These are phyloP conservation scores for Aphanocladium album DNA, from an alignment of 2,329 filamentous ascomycete species.

Conservation along the genomic window DNA sequence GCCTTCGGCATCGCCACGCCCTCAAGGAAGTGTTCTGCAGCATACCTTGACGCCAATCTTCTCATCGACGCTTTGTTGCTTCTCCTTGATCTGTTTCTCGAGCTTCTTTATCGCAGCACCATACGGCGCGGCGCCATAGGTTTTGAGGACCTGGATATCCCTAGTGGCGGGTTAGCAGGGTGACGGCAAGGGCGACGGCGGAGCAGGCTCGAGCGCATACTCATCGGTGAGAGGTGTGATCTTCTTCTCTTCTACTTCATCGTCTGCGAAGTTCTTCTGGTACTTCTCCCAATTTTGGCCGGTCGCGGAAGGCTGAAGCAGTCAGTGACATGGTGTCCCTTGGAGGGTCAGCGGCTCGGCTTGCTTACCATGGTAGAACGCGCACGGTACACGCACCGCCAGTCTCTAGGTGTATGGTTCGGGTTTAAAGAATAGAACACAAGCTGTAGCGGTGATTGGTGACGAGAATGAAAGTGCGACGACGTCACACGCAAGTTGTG, in stretches of 20 bases:
- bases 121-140: constrained; percentile 95
- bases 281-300: constrained; percentile 98
- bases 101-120: constrained; percentile 91
- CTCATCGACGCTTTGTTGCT: constrained; percentile 95
- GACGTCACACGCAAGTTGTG: constrained; percentile 15
- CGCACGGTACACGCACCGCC: constrained; percentile 23
- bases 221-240: constrained; percentile 95
- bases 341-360: constrained; percentile 12
- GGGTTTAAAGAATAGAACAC: neutral
- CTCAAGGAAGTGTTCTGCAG: neutral
- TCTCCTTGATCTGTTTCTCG: constrained; percentile 99
- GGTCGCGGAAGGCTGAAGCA: constrained; percentile 80
- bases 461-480: neutral
- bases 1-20: constrained; percentile 19
- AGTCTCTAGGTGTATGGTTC: neutral
- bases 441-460: neutral
- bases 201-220: constrained; percentile 46
- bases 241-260: constrained; percentile 99
- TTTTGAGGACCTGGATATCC: constrained; percentile 99
- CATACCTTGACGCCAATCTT: constrained; percentile 85
- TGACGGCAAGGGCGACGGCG: constrained; percentile 17
- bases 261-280: constrained; percentile 92
- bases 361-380: constrained; percentile 39
- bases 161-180: constrained; percentile 40
- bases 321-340: constrained; percentile 21